phyloP scores from a whole-genome alignment of 805 yeast species.

The Isabelozyma rhagii region DNA sequence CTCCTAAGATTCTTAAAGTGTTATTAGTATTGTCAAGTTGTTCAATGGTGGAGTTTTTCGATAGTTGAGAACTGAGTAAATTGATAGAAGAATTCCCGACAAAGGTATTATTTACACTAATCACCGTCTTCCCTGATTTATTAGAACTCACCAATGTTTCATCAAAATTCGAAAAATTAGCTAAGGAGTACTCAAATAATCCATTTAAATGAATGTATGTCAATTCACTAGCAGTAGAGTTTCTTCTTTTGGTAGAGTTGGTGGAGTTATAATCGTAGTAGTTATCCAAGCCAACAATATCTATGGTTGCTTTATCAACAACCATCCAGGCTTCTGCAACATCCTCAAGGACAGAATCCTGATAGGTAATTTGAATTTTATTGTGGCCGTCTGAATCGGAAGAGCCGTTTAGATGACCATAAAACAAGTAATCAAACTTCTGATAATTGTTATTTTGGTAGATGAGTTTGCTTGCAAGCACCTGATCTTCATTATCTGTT shows the following conservation, averaged over 20 bases:
- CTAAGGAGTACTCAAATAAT: conserved; percentile 73
- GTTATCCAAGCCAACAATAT: conserved; percentile 45
- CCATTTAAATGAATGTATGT: conserved; percentile 56
- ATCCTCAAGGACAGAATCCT: conserved; percentile 16
- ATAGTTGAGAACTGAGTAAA: conserved; percentile 26
- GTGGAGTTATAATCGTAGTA: conserved; percentile 21
- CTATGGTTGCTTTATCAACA: conserved; percentile 62
- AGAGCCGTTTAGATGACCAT: conserved; percentile 63
- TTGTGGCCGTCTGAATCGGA: conserved; percentile 19
- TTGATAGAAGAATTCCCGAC: conserved; percentile 42
- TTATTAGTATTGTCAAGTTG: conserved; percentile 23
- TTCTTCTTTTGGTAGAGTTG: conserved; percentile 16
- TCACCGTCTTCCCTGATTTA: conserved; percentile 16
- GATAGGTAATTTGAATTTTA: conserved; percentile 26
- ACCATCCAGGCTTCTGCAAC: conserved; percentile 49
- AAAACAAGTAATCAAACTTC: conserved; percentile 75
- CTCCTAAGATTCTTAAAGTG: conserved; percentile 45
- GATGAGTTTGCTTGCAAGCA: conserved; percentile 44
- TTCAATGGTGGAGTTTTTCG: conserved; percentile 31
- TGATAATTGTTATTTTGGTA: conserved; percentile 78
- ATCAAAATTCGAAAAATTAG: conserved; percentile 53
- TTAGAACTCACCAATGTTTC: conserved; percentile 20
- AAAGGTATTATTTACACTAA: conserved; percentile 29
- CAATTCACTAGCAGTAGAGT: conserved; percentile 9
- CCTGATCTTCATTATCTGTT: conserved; percentile 42